Conservation (phyloP, 2,329 filamentous ascomycete species). For the Iodosphaeria phyllophila region DNA sequence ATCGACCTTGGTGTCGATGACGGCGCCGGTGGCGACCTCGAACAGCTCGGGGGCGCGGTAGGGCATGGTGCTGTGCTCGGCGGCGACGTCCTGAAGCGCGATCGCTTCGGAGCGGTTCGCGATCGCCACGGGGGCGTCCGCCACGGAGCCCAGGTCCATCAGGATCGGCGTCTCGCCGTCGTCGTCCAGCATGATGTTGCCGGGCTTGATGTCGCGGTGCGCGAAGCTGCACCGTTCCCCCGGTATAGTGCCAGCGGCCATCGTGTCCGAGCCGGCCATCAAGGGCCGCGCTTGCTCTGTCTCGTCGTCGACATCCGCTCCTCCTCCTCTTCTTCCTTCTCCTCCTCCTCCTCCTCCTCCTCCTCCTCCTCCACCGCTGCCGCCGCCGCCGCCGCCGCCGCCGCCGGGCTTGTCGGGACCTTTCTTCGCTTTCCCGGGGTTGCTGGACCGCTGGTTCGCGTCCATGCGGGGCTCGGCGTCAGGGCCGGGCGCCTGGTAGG, state of each 20-base stretch:
- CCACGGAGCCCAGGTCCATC: slow-evolving; percentile 91
- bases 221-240: slow-evolving; percentile 66
- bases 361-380: slow-evolving; percentile 18
- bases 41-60: slow-evolving; percentile 96
- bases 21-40: slow-evolving; percentile 82
- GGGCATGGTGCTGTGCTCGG: slow-evolving; percentile 95
- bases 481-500: slow-evolving; percentile 48
- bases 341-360: slow-evolving; percentile 16
- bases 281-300: slow-evolving; percentile 63
- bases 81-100: slow-evolving; percentile 82
- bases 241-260: too few relatives aligned
- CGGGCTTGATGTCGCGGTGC: slow-evolving; percentile 91
- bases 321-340: slow-evolving; percentile 19
- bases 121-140: slow-evolving; percentile 71
- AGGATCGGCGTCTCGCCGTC: slow-evolving; percentile 75
- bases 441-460: too few relatives aligned
- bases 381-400: slow-evolving; percentile 21
- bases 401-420: slow-evolving; percentile 17
- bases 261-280: slow-evolving; percentile 62
- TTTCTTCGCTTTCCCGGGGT: too few relatives aligned
- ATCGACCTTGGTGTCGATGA: slow-evolving; percentile 91
- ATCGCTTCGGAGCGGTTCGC: slow-evolving; percentile 81
- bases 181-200: slow-evolving; percentile 97
- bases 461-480: slow-evolving; percentile 31
- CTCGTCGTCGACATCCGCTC: slow-evolving; percentile 48